These are phyloP conservation scores for Globisporangium megalacanthum DNA, from an alignment of 352 stramenopile species.

Conservation along the genomic window DNA sequence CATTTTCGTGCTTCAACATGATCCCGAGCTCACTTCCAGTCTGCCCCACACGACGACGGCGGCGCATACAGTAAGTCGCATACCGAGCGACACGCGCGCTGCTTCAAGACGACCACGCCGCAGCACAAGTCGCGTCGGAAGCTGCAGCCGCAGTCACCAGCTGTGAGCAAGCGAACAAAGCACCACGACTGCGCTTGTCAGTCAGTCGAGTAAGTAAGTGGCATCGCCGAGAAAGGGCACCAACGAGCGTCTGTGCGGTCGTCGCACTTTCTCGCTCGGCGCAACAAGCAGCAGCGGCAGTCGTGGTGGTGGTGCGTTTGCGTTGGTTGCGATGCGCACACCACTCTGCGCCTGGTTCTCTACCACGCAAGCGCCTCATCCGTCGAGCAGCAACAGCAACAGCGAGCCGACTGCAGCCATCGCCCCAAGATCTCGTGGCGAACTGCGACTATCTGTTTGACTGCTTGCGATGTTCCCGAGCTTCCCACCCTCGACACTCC, in stretches of 20 bases:
- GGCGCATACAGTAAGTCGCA: neutral
- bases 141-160: too few species aligned
- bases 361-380: constrained; percentile 11
- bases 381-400: neutral
- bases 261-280: constrained; percentile 13
- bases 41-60: neutral
- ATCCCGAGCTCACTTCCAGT: neutral
- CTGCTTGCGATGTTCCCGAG: neutral
- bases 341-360: constrained; percentile 10
- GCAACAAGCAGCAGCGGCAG: neutral
- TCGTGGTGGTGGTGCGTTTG: constrained; percentile 1
- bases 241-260: neutral
- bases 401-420: neutral
- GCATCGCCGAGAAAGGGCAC: too few species aligned
- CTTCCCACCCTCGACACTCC: neutral
- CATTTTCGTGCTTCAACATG: neutral
- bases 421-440: neutral
- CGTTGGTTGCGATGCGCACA: neutral
- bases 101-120: too few species aligned
- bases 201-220: too few species aligned
- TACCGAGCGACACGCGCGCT: too few species aligned
- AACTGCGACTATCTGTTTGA: too few species aligned
- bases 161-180: too few species aligned
- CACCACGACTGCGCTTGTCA: too few species aligned
- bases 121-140: too few species aligned